A percentile compares a stretch with the other conserved stretches of the same genome.
These are phyloP conservation scores for Pseudopithomyces maydicus DNA, from an alignment of 2,329 filamentous ascomycete genomes.

Conservation along the genomic window DNA sequence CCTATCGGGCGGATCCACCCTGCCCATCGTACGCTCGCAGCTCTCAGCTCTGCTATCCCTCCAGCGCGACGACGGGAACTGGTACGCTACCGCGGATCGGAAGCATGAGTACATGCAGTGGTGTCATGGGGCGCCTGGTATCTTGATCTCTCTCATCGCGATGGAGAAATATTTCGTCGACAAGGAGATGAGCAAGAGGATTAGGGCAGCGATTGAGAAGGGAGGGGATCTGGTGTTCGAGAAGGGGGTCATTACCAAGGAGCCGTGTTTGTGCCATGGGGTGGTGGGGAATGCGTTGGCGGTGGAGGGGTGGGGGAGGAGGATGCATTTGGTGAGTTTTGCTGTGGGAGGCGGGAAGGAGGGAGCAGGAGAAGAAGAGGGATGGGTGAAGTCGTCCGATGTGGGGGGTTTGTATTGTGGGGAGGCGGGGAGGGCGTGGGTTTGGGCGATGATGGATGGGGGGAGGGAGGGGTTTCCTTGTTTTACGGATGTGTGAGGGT, in stretches of 20 bases:
- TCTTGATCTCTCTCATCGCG: slow-evolving; percentile 62
- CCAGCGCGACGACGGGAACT: slow-evolving; percentile 63
- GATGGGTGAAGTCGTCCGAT: slow-evolving; percentile 57
- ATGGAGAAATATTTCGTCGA: slow-evolving; percentile 62
- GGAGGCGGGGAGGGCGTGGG: slow-evolving; percentile 55
- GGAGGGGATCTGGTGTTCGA: slow-evolving; percentile 61
- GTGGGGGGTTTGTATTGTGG: slow-evolving; percentile 57
- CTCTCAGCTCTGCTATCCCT: slow-evolving; percentile 57
- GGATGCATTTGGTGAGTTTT: slow-evolving; percentile 64
- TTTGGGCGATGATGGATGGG: slow-evolving; percentile 53
- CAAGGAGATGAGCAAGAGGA: slow-evolving; percentile 51
- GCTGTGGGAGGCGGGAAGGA: slow-evolving; percentile 62
- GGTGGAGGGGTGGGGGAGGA: slow-evolving; percentile 50
- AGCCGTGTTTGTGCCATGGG: slow-evolving; percentile 69
- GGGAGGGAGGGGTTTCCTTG: slow-evolving; percentile 44
- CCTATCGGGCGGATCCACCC: slow-evolving; percentile 60
- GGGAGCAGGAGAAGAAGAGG: slow-evolving; percentile 46
- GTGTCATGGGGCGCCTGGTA: slow-evolving; percentile 70
- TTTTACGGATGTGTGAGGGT: not conserved
- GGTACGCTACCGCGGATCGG: slow-evolving; percentile 55
- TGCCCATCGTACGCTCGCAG: slow-evolving; percentile 58
- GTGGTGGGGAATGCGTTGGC: slow-evolving; percentile 68
- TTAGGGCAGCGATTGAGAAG: slow-evolving; percentile 58
- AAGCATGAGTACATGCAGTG: slow-evolving; percentile 57
- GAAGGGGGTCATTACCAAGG: slow-evolving; percentile 65